These are phyloP conservation scores for Leishmania lainsoni DNA, from an alignment of 208 protist species.

Conservation along the genomic window DNA sequence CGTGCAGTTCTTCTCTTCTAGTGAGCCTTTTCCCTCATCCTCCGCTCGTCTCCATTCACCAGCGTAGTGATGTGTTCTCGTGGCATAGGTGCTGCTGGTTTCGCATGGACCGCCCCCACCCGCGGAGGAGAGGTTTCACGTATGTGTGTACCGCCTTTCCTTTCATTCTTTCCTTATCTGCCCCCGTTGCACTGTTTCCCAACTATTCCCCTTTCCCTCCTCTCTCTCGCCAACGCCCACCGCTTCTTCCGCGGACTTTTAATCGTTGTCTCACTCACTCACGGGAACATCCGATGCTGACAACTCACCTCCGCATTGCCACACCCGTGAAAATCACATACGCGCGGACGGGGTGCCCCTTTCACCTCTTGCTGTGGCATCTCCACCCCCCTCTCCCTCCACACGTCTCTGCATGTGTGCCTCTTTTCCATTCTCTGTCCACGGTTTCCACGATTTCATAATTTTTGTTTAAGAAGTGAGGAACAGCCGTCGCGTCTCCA, in stretches of 20 bases:
- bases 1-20: background rate
- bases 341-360: too few relatives aligned
- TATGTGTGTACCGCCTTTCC: background rate
- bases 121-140: background rate
- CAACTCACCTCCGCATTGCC: too few relatives aligned
- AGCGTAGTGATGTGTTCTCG: background rate
- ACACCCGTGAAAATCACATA: too few relatives aligned
- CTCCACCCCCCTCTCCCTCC: too few relatives aligned
- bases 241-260: too few relatives aligned
- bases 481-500: slow-evolving; percentile 5
- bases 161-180: background rate
- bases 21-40: background rate
- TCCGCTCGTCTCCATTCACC: background rate
- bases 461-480: background rate
- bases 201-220: too few relatives aligned
- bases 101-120: background rate
- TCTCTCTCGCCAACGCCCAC: too few relatives aligned
- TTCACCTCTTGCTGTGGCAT: too few relatives aligned
- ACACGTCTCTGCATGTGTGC: background rate
- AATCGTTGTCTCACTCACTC: too few relatives aligned
- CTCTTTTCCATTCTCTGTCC: background rate
- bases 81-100: background rate
- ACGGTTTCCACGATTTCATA: background rate
- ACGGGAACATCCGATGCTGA: too few relatives aligned
- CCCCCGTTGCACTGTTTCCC: background rate